Base-by-base conservation (phyloP, 1,284 basidiomycete genomes). In the Sanguinoderma infundibulare region DNA sequence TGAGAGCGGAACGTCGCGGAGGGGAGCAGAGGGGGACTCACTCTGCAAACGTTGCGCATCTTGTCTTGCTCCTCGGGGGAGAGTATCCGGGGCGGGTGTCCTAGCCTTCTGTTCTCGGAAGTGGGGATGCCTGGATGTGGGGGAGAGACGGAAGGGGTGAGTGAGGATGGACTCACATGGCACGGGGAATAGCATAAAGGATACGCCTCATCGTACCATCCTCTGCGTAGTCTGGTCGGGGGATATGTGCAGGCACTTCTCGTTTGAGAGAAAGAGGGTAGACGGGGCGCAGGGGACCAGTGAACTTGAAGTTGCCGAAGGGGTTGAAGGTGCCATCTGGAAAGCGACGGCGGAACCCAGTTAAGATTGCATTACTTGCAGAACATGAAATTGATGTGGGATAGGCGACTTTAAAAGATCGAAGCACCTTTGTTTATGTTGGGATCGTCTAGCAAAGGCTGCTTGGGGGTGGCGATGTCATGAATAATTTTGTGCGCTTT, bases 401-500 rank as follows among this genome's bases (percentile, higher is more conserved):
- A 2, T 3, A 15, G 8, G n/a, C 5, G 24, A 17, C 6, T 5
- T 7, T 3, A 22, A 14, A 42, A 44, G 38, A 44, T 35, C 24
- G 53, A 56, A 63, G 30, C 61, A 78, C 75, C 69, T 65, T 68
- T 71, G 69, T 73, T 73, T 61, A 73, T 70, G 58, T 72, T 72
- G 15, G 74, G 67, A 51, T 74, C 74, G 34, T 72, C 71, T 17
- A 74, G 66, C 42, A 68, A 58, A 5, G 72, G 69, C 63, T 75
- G 69, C 38, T 77, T 78, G 20, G 78, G 77, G 62, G 82, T 83
- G 42, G 82, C 87, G 26, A 92, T 73, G 47, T 86, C 84, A 66
- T 94, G 91, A 30, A 94, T 77, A 30, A 85, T 65, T 73, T 94
- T 94, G 75, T 95, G 92, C 3, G 81, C 80, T 90, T 92, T 92